Percentiles rank a stretch among this genome's conserved stretches.
phyloP scores from a whole-genome alignment of 306 rosid genomes.

The Trifolium pratense region DNA sequence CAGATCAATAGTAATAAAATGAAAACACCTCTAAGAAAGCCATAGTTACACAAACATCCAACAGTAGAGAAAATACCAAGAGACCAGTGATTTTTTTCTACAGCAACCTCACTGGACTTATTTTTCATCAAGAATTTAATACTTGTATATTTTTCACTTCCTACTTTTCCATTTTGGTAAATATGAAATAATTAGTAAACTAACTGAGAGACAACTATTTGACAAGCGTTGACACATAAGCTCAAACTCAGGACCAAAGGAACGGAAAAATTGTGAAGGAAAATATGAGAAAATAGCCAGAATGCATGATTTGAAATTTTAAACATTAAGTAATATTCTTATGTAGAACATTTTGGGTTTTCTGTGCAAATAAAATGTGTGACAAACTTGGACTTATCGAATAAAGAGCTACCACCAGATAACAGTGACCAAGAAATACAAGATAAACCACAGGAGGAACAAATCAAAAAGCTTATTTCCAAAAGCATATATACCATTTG shows the following conservation, averaged over 20 bases:
- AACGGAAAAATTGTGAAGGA: slow-evolving; percentile 11
- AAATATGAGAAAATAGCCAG: slow-evolving; percentile 20
- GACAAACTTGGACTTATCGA: slow-evolving; percentile 7
- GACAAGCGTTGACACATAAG: slow-evolving; percentile 17
- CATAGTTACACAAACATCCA: slow-evolving; percentile 32
- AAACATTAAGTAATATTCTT: slow-evolving; percentile 12
- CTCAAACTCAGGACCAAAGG: slow-evolving; percentile 16
- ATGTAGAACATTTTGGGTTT: slow-evolving; percentile 15
- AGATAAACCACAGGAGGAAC: slow-evolving; percentile 16
- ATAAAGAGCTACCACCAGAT: slow-evolving; percentile 28
- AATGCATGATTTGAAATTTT: slow-evolving; percentile 19
- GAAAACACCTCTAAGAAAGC: slow-evolving; percentile 28
- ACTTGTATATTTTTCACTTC: slow-evolving; percentile 16
- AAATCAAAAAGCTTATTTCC: slow-evolving; percentile 35
- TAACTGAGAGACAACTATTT: slow-evolving; percentile 21
- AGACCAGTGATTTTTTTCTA: slow-evolving; percentile 9
- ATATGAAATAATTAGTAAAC: slow-evolving; percentile 18
- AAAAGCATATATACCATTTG: slow-evolving; percentile 36
- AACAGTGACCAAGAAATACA: slow-evolving; percentile 25
- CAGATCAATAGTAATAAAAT: slow-evolving; percentile 24
- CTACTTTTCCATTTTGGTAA: slow-evolving; percentile 14
- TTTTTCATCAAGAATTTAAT: slow-evolving; percentile 28
- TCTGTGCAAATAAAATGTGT: not conserved
- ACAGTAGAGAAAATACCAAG: slow-evolving; percentile 25
- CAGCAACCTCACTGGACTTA: slow-evolving; percentile 33